Percentiles rank a stretch among this genome's conserved stretches.
These are phyloP conservation scores for Pseudogymnoascus sp. DNA, from an alignment of 2,329 filamentous ascomycete genomes.

Conservation along the genomic window DNA sequence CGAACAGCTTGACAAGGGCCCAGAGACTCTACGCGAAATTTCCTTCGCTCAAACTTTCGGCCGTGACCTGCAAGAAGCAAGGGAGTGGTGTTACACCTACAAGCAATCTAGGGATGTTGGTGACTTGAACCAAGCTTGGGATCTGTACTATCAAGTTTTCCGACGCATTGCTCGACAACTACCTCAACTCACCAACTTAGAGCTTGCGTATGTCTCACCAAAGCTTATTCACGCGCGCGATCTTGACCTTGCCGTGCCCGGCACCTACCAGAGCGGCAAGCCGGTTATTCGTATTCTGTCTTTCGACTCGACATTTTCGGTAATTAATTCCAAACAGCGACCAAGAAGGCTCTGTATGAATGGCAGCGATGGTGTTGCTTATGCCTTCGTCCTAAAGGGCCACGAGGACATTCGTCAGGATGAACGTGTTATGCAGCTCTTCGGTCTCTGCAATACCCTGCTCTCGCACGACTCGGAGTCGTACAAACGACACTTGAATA, in stretches of 20 bases:
- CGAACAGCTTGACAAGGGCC: slow-evolving; percentile 81
- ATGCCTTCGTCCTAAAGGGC: slow-evolving; percentile 92
- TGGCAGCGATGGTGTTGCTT: slow-evolving; percentile 81
- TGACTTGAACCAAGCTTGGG: slow-evolving; percentile 97
- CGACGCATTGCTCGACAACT: slow-evolving; percentile 88
- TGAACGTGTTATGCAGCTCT: slow-evolving; percentile 98
- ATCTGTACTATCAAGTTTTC: slow-evolving; percentile 98
- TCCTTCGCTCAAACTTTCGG: slow-evolving; percentile 98
- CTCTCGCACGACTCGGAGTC: slow-evolving; percentile 90
- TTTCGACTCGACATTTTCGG: slow-evolving; percentile 82
- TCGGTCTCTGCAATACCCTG: slow-evolving; percentile 93
- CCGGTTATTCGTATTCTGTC: slow-evolving; percentile 78
- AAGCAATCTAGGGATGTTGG: slow-evolving; percentile 81
- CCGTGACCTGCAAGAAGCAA: slow-evolving; percentile 86
- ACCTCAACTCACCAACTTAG: slow-evolving; percentile 84
- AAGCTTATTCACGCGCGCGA: slow-evolving; percentile 80
- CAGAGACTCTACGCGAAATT: slow-evolving; percentile 89
- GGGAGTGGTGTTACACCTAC: slow-evolving; percentile 93
- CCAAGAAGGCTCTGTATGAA: slow-evolving; percentile 82
- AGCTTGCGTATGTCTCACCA: slow-evolving; percentile 94
- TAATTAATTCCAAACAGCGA: slow-evolving; percentile 95
- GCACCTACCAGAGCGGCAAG: slow-evolving; percentile 75
- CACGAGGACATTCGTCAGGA: slow-evolving; percentile 99
- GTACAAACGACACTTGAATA: slow-evolving; percentile 94
- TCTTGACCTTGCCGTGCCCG: slow-evolving; percentile 89